Evolutionary conservation across 2,329 filamentous ascomycete species (phyloP).

Genomic region (Aspergillus uvarum): DNA sequence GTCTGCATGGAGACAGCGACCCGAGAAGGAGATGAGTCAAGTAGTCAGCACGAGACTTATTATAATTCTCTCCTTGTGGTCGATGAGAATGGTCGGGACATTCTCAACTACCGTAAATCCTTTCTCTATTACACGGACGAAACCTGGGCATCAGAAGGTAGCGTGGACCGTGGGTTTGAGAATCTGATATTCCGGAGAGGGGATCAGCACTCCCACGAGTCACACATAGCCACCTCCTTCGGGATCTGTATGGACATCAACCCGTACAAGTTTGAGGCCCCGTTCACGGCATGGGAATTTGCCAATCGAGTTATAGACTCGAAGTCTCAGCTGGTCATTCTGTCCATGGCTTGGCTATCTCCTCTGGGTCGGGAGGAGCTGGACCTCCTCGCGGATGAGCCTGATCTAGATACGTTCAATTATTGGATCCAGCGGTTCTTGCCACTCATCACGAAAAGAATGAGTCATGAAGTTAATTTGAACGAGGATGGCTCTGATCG

Average conservation of each 20-base stretch:
- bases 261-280: conserved; percentile 60
- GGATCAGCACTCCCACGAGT: conserved; percentile 8
- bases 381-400: conserved; percentile 41
- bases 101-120: conserved; percentile 62
- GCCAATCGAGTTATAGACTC: conserved; percentile 54
- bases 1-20: conserved; percentile 24
- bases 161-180: conserved; percentile 33
- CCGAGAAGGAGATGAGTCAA: conserved; percentile 2
- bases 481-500: conserved; percentile 23
- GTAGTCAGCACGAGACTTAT: conserved; percentile 30
- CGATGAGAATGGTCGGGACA: conserved; percentile 52
- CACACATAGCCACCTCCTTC: conserved; percentile 42
- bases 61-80: conserved; percentile 63
- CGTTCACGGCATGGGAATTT: conserved; percentile 62
- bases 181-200: conserved; percentile 24
- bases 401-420: conserved; percentile 60
- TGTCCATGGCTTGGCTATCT: conserved; percentile 66
- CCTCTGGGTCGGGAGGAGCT: conserved; percentile 51
- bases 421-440: conserved; percentile 64
- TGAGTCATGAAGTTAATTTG: conserved; percentile 28
- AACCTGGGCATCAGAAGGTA: conserved; percentile 60
- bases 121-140: conserved; percentile 69
- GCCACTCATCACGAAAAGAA: conserved; percentile 46
- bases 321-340: conserved; percentile 53
- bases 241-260: conserved; percentile 61